phyloP scores from a whole-genome alignment of 140 eudicot species.

The Oenanthe javanica region DNA sequence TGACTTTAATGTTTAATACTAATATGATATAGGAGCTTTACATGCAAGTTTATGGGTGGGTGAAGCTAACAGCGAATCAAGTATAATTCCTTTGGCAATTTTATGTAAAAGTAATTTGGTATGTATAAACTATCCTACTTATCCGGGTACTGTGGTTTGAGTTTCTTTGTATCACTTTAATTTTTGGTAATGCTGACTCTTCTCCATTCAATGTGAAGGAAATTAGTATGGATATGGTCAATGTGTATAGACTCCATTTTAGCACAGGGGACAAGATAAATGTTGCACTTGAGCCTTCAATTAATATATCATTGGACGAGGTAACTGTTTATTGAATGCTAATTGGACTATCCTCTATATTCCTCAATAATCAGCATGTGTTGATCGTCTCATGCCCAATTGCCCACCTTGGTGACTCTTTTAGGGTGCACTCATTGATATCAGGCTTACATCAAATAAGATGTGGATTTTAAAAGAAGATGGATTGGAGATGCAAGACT shows the following conservation, averaged over 20 bases:
- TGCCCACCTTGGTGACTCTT: conserved; percentile 14
- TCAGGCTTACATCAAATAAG: conserved; percentile 54
- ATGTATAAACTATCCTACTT: conserved; percentile 16
- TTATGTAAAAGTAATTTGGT: conserved; percentile 47
- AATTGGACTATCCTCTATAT: conserved; percentile 13
- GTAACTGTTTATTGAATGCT: conserved; percentile 20
- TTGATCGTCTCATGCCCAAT: background rate
- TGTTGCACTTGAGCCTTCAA: conserved; percentile 50
- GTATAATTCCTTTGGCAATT: conserved; percentile 52
- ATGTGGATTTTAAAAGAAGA: conserved; percentile 82
- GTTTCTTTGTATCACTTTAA: background rate
- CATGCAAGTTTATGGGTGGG: conserved; percentile 70
- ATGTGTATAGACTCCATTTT: conserved; percentile 38
- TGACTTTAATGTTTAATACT: conserved; percentile 5
- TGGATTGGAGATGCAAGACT: conserved; percentile 42
- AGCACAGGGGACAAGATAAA: conserved; percentile 46
- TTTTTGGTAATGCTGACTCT: conserved; percentile 13
- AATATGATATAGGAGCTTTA: conserved; percentile 43
- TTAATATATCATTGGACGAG: conserved; percentile 56
- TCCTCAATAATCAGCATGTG: background rate
- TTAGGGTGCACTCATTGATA: conserved; percentile 64
- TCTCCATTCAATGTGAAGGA: conserved; percentile 36
- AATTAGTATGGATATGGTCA: conserved; percentile 39
- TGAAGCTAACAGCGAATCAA: conserved; percentile 35
- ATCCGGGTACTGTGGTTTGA: background rate